A percentile compares a stretch with the other conserved stretches of the same genome.
Conservation (phyloP, 306 rosid species). For the Inga oerstediana region DNA sequence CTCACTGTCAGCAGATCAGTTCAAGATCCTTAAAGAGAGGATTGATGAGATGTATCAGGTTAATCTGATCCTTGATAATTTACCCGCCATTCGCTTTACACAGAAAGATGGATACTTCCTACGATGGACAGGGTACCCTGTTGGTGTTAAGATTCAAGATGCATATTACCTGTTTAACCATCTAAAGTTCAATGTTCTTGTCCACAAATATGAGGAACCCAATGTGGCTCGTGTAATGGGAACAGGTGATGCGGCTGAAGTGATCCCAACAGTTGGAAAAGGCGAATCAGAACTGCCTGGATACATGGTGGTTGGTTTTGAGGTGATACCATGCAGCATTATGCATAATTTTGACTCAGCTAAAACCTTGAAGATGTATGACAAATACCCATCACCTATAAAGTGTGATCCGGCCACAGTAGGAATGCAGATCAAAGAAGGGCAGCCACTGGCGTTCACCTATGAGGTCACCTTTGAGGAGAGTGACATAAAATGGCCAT, state of each 20-base stretch:
- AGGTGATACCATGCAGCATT: constrained; percentile 74
- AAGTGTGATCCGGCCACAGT: constrained; percentile 68
- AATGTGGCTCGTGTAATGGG: constrained; percentile 74
- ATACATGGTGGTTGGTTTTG: constrained; percentile 83
- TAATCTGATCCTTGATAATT: constrained; percentile 57
- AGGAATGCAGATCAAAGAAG: constrained; percentile 62
- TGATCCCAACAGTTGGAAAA: constrained; percentile 51
- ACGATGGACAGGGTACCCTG: constrained; percentile 78
- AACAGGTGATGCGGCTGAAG: constrained; percentile 67
- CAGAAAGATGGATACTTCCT: constrained; percentile 61
- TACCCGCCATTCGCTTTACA: constrained; percentile 73
- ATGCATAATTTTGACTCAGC: constrained; percentile 46
- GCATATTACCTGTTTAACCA: constrained; percentile 66
- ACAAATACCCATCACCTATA: constrained; percentile 50
- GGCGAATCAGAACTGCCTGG: constrained; percentile 50
- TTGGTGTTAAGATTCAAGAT: constrained; percentile 65
- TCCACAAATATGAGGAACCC: constrained; percentile 65
- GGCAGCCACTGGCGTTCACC: constrained; percentile 63
- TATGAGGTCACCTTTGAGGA: constrained; percentile 77
- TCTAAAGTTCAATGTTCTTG: constrained; percentile 66
- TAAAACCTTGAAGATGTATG: constrained; percentile 51
- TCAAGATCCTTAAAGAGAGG: constrained; percentile 62
- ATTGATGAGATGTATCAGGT: constrained; percentile 86
- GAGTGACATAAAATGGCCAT: constrained; percentile 86
- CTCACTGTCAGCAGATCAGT: constrained; percentile 52